Evolutionary conservation across 2,329 filamentous ascomycete species (phyloP).

Genomic region (Penicillium thymicola): DNA sequence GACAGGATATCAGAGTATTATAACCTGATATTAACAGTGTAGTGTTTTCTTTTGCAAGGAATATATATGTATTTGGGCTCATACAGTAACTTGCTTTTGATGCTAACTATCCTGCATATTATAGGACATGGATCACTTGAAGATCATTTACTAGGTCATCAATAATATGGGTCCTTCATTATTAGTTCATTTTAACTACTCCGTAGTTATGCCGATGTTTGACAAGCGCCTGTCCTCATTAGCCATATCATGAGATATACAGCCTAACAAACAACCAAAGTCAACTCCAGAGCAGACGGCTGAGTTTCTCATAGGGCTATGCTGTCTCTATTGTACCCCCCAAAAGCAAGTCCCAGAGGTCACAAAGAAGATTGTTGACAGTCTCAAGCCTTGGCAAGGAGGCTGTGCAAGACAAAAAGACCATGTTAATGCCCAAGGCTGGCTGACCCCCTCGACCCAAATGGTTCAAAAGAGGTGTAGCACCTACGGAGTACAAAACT

Average conservation of each 20-base stretch:
- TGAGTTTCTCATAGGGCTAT: background rate
- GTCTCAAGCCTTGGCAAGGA: slow-evolving; percentile 10
- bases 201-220: background rate
- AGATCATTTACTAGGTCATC: background rate
- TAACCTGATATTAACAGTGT: no score
- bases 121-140: background rate
- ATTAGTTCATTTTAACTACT: background rate
- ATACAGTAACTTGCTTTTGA: background rate
- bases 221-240: background rate
- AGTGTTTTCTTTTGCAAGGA: background rate
- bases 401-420: slow-evolving; percentile 6
- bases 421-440: background rate
- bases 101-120: background rate
- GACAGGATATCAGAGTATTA: no score
- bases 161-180: background rate
- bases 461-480: background rate
- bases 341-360: no score
- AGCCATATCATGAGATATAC: background rate
- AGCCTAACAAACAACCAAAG: background rate
- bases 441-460: background rate
- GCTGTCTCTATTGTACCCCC: background rate
- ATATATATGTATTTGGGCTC: background rate
- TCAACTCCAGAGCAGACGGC: background rate
- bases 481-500: background rate
- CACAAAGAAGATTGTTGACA: background rate